phyloP scores from a whole-genome alignment of 164 flowering plant species.

The Nelumbo lutea region DNA sequence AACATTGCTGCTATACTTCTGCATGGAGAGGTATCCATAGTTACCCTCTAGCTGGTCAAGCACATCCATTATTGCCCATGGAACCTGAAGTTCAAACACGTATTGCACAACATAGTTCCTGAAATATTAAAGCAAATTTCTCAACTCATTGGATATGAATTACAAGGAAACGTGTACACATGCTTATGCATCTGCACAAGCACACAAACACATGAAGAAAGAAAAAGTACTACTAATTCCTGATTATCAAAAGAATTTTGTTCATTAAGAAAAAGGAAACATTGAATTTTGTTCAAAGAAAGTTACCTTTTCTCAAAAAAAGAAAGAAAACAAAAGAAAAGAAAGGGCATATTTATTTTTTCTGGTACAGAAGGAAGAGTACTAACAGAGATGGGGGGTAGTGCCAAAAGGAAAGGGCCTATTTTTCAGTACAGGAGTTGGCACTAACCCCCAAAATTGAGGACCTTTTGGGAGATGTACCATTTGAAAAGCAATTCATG shows the following conservation, averaged over 20 bases:
- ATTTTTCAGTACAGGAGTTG: no score
- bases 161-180: not conserved
- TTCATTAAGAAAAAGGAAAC: not conserved
- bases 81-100: conserved; percentile 42
- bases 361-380: no score
- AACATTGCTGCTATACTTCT: conserved; percentile 71
- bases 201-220: not conserved
- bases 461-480: no score
- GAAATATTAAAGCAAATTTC: conserved; percentile 12
- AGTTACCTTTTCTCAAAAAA: no score
- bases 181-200: not conserved
- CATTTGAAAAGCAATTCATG: no score
- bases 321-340: no score
- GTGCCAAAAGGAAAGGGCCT: no score
- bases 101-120: conserved; percentile 77
- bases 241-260: not conserved
- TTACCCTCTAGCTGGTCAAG: conserved; percentile 50
- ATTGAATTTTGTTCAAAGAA: no score
- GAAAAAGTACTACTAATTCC: not conserved
- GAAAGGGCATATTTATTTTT: no score
- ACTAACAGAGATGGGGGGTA: no score
- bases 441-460: no score
- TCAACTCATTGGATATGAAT: not conserved
- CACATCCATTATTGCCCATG: conserved; percentile 40
- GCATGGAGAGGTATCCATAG: conserved; percentile 51